Percentiles rank a stretch among this genome's conserved stretches.
Conservation (phyloP, 2,329 filamentous ascomycete species). For the Penicillium sclerotiorum region DNA sequence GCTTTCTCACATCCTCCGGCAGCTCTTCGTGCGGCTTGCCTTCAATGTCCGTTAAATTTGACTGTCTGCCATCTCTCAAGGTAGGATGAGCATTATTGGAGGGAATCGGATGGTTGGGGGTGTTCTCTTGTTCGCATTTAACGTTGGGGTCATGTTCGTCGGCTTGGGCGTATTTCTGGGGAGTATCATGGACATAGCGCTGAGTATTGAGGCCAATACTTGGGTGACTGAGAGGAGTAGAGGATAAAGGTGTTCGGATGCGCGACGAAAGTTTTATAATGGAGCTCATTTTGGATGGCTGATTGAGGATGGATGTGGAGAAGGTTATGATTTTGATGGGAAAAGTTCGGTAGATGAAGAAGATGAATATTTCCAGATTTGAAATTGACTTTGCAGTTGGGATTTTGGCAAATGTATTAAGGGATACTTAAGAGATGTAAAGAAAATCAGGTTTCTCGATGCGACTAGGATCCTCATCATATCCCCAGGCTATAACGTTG, state of each 20-base stretch:
- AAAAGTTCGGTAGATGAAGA: not conserved
- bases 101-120: constrained; percentile 22
- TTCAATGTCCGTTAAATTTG: constrained; percentile 32
- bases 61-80: constrained; percentile 32
- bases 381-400: too few relatives aligned
- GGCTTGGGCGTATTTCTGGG: not conserved
- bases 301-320: not conserved
- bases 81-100: constrained; percentile 41
- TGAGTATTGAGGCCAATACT: not conserved
- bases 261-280: constrained; percentile 3
- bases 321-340: not conserved
- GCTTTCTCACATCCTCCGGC: constrained; percentile 38
- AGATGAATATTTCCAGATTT: not conserved
- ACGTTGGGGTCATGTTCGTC: not conserved
- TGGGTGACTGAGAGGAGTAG: not conserved
- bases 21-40: constrained; percentile 30
- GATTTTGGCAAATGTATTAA: too few relatives aligned
- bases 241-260: constrained; percentile 1
- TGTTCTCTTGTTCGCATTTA: not conserved
- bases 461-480: not conserved
- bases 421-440: not conserved
- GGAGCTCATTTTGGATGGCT: constrained; percentile 6
- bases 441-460: constrained; percentile 13
- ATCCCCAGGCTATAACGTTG: not conserved
- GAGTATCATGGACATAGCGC: constrained; percentile 10